phyloP scores from a whole-genome alignment of 1,139 yeast genomes.

The Zygosaccharomyces sapae region DNA sequence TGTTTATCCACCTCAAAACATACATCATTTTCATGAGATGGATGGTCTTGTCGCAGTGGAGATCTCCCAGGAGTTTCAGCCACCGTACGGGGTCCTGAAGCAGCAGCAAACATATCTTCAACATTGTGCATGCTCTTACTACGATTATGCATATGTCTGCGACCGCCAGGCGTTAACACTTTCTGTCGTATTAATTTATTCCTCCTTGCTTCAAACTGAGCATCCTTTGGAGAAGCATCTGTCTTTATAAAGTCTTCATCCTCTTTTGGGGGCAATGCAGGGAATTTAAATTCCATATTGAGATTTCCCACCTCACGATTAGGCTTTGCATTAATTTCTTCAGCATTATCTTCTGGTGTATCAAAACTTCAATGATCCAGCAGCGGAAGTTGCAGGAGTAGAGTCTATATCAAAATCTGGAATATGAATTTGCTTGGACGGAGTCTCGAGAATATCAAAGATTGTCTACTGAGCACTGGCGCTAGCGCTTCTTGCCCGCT shows the following conservation, averaged over 20 bases:
- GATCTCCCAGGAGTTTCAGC: slow-evolving; percentile 25
- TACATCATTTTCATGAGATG: background rate
- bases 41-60: slow-evolving; percentile 16
- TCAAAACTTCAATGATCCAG: slow-evolving; percentile 29
- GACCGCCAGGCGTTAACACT: slow-evolving; percentile 12
- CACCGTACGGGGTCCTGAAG: slow-evolving; percentile 14
- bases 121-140: slow-evolving; percentile 27
- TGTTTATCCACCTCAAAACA: background rate
- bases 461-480: slow-evolving; percentile 4
- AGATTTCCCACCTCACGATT: slow-evolving; percentile 14
- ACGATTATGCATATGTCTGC: slow-evolving; percentile 31
- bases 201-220: slow-evolving; percentile 25
- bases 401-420: slow-evolving; percentile 28
- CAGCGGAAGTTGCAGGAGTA: slow-evolving; percentile 17
- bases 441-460: slow-evolving; percentile 30
- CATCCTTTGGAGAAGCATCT: slow-evolving; percentile 15
- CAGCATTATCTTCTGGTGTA: slow-evolving; percentile 15
- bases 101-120: slow-evolving; percentile 14
- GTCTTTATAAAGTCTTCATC: slow-evolving; percentile 18
- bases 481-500: background rate
- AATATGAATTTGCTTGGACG: slow-evolving; percentile 28
- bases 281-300: slow-evolving; percentile 26
- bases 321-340: background rate
- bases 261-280: slow-evolving; percentile 7
- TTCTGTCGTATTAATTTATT: slow-evolving; percentile 16